These are phyloP conservation scores for Wickerhamiella brachini DNA, from an alignment of 805 yeast genomes.

Conservation along the genomic window DNA sequence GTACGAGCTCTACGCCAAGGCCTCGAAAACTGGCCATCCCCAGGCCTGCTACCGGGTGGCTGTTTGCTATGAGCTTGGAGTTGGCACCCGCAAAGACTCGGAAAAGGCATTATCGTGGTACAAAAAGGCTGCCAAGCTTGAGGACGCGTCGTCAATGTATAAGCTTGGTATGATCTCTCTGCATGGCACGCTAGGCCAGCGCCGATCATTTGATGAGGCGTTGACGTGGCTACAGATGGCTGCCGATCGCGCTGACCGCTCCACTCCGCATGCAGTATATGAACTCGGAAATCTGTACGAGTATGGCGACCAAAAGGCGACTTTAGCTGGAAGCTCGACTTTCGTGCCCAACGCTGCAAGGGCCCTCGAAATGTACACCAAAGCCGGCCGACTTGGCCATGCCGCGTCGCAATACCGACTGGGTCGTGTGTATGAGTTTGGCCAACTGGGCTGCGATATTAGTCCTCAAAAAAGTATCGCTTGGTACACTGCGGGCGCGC, in stretches of 20 bases:
- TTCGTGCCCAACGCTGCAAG: constrained; percentile 22
- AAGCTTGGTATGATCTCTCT: constrained; percentile 54
- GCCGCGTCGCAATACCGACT: constrained; percentile 55
- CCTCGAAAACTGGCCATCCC: constrained; percentile 44
- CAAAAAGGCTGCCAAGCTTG: constrained; percentile 45
- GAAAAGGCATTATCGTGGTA: constrained; percentile 41
- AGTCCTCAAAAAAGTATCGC: constrained; percentile 49
- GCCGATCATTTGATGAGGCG: constrained; percentile 31
- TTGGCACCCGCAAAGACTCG: constrained; percentile 34
- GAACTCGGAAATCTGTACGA: constrained; percentile 47
- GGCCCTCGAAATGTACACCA: constrained; percentile 40
- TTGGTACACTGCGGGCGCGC: constrained; percentile 63
- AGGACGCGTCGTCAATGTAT: constrained; percentile 56
- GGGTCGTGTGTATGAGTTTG: constrained; percentile 63
- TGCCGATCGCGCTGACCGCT: constrained; percentile 28
- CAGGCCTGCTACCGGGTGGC: constrained; percentile 57
- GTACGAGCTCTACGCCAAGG: constrained; percentile 42
- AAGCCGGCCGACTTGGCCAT: constrained; percentile 39
- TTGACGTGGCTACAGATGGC: constrained; percentile 41
- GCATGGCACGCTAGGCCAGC: constrained; percentile 32
- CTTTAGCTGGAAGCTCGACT: neutral
- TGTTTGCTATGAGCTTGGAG: constrained; percentile 55
- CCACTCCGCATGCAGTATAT: constrained; percentile 42
- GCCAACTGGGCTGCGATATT: constrained; percentile 37
- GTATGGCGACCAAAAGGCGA: constrained; percentile 21